Base-by-base conservation (phyloP, 768 basidiomycete species). In the Lentinus brumalis region DNA sequence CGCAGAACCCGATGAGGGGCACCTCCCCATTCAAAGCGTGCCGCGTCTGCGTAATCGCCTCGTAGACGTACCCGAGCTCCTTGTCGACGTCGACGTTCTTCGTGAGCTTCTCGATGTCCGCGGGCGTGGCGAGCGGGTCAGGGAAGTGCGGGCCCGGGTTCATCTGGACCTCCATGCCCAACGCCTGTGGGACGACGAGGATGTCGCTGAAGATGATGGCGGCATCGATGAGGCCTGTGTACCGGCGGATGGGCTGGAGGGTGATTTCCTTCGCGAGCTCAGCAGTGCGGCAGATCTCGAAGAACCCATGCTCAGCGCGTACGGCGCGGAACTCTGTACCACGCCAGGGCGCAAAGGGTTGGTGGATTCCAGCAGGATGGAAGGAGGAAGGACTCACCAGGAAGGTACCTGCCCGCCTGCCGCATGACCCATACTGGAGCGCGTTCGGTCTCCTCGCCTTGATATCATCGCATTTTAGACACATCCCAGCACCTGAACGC, bases 401-500 rank as follows among this genome's bases (percentile, higher is more conserved):
- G 96, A 49, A 98, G 85, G 77, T 96, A 96, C 54, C 96, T 86
- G 51, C 96, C 96, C 26, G 96, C 96, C 73, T 98, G 96, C 39
- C 96, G 86, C 96, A 98, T 98, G 52, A 96, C 91, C 96, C 96
- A 98, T 58, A 95, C 94, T n/a, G 96, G 95, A 7, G 95, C 94
- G 57, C 91, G 86, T 70, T 94, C 92, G 0, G 92, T 95, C 72
- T 82, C 79, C 75, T 96, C 89, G 31, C 92, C 92, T 89, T 66
- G 15, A 3, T 35, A 35, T 6, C 26, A 26, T 21, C 29, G 9
- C 46, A 29, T 26, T 26, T 26, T 3, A 26, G 21, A 12, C 21
- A 26, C 46, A 49, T 7, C 14, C 26, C 21, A 18, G 9, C 21
- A 60, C 38, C 55, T 44, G 18, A 41, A 26, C 26, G 29, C 5